Conservation (phyloP, 2,329 filamentous ascomycete genomes). For the Seiridium unicorne region DNA sequence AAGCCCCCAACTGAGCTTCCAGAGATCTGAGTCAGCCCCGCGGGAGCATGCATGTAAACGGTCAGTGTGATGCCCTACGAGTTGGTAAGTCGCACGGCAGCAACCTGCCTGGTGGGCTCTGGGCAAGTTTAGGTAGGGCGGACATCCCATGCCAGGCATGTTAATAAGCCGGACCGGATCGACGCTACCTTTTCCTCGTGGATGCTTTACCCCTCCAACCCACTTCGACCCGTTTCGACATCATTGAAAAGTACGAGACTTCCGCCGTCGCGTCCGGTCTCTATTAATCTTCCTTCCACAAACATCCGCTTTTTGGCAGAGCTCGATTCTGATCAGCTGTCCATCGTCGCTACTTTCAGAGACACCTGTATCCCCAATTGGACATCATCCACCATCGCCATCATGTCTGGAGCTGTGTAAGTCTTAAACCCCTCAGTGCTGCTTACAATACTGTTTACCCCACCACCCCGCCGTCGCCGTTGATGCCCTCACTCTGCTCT, state of each 20-base stretch:
- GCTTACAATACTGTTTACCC: neutral
- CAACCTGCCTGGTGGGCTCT: no score
- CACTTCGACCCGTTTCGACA: slow-evolving; percentile 9
- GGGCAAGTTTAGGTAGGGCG: no score
- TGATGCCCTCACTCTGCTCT: slow-evolving; percentile 12
- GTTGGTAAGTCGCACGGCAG: no score
- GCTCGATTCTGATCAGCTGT: neutral
- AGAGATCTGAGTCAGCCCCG: neutral
- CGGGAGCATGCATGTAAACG: neutral
- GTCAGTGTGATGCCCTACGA: no score
- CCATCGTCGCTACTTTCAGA: neutral
- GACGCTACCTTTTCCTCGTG: slow-evolving; percentile 7
- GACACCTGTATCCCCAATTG: slow-evolving; percentile 1
- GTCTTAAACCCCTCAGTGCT: slow-evolving; percentile 31
- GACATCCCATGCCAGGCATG: neutral
- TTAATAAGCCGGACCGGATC: slow-evolving; percentile 5
- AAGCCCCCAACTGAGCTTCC: neutral
- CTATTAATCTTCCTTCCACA: slow-evolving; percentile 15
- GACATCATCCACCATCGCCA: slow-evolving; percentile 26
- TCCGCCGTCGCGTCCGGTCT: slow-evolving; percentile 11
- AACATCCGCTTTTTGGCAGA: slow-evolving; percentile 9
- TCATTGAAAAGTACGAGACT: slow-evolving; percentile 14
- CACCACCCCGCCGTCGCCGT: slow-evolving; percentile 15
- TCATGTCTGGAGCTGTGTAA: slow-evolving; percentile 69
- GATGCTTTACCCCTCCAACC: slow-evolving; percentile 9